A percentile compares a stretch with the other conserved stretches of the same genome.
These are phyloP conservation scores for Tuber indicum DNA, from an alignment of 495 filamentous ascomycete species.

Conservation along the genomic window DNA sequence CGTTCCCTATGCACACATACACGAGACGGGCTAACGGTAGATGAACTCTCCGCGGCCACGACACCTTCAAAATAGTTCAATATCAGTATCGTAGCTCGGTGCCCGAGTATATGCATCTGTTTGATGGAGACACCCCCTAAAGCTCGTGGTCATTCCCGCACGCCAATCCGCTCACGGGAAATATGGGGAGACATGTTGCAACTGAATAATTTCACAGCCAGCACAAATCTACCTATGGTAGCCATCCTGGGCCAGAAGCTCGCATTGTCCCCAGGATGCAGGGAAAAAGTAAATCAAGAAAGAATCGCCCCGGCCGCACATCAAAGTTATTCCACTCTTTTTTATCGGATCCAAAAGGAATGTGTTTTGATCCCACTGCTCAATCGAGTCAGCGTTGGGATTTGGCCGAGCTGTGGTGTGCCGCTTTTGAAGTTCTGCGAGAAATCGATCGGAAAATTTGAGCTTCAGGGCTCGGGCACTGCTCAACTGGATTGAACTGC, in stretches of 20 bases:
- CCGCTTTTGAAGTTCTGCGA: constrained; percentile 17
- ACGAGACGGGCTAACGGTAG: background rate
- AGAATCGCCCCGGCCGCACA: constrained; percentile 9
- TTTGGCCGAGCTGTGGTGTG: constrained; percentile 6
- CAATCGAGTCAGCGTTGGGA: background rate
- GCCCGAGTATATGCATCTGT: background rate
- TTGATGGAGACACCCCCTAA: background rate
- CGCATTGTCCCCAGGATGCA: background rate
- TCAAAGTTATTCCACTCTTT: constrained; percentile 10
- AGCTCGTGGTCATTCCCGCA: background rate
- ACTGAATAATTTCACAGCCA: background rate
- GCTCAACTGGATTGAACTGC: background rate
- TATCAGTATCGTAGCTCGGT: background rate
- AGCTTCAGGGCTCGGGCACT: background rate
- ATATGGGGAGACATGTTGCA: background rate
- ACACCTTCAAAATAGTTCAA: background rate
- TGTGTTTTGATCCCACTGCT: constrained; percentile 6
- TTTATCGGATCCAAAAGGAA: background rate
- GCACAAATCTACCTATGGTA: background rate
- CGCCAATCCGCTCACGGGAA: background rate
- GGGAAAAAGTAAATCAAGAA: constrained; percentile 17
- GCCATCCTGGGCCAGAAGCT: background rate
- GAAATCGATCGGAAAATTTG: constrained; percentile 25
- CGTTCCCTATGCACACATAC: background rate
- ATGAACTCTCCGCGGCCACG: background rate